Evolutionary conservation across 257 asterid species (phyloP), one percentile per base, ranked within the genome.

Genomic region (Nicotiana sylvestris): DNA sequence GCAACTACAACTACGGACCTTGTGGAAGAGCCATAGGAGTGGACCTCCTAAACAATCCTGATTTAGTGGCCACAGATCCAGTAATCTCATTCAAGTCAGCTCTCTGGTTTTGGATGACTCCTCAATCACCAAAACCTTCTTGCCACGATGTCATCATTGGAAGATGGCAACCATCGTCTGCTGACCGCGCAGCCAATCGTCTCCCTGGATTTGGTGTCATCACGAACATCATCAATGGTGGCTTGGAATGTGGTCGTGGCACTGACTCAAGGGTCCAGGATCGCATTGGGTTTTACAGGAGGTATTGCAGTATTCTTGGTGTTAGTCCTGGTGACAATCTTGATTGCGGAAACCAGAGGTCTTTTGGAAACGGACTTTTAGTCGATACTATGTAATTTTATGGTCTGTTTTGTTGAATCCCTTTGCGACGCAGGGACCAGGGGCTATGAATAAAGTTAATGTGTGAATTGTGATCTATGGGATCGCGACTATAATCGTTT

Each of bases 31-130:
- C 87, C 33, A 80, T 88, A 1, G 84, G 85, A 6, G 83, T 3
- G 1, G 72, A 85, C 66, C 43, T 86, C 2, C 29, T 88, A 2
- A 78, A 61, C 64, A 80, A 88, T 16, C 90, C 90, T 1, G 90
- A 88, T 53, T 16, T 82, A 17, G 90, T 86, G 0, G 85, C 87
- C 1, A 85, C 30, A 2, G 83, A 88, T 1, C 9, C 89, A 0
- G 37, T 76, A 18, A 81, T 87, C 25, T 82, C 90, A 12, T 87
- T 87, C 82, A 85, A 87, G 74, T 81, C 90, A 0, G 90, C 87
- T 3, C 12, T 88, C 0, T 88, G 90, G 90, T 85, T 88, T n/a
- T 88, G 90, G 90, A 86, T 80, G 90, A 86, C 90, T 0, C 87
- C 87, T 2, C 90, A 88, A 46, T n/a, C 85, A 1, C 81, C 83